Base-by-base conservation (phyloP, 2,329 filamentous ascomycete species). In the Sporothrix pallida region DNA sequence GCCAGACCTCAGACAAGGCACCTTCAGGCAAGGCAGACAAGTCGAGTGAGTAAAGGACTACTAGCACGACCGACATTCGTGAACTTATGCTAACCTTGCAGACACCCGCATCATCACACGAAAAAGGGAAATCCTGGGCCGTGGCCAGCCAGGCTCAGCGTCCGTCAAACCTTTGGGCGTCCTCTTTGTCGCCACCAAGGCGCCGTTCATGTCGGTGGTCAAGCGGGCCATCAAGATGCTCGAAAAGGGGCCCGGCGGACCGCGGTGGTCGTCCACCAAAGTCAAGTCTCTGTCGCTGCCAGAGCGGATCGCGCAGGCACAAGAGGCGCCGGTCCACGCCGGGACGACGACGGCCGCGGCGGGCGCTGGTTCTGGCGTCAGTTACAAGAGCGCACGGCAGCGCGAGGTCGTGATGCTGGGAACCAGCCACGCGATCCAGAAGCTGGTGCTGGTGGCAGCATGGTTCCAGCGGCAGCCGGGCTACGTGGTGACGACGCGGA, bases 201-300 rank as follows among this genome's bases (percentile, higher is more conserved):
- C 91, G 0, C 89, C 90, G 7, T 92, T 93, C 83, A 88, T 93
- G 81, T 88, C 91, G 12, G 85, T 88, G 4, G 86, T 93, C 13
- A 89, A 89, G 78, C 90, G 91, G 70, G 87, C 90, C 15, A 87
- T 89, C 75, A 89, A 89, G 74, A 86, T 90, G 1, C 88, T 94
- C 3, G 83, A 87, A 62, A 84, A 86, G 52, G 85, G 87, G 3
- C 83, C 86, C 13, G 82, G 81, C 26, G 80, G 81, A 17, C 79
- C 81, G 13, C 80, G 87, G 1, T 87, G 87, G 71, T 85, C 87
- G 31, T 78, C 80, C 3, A 83, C 83, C 56, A 84, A 84, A 76
- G 82, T 84, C 62, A 78, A 84, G 54, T 83, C 84, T 5, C 80
- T 89, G 3, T 83, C 84, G 6, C 80, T 89, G 3, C 80, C 84